Base-by-base conservation (phyloP, 441 rosid species). In the Daphne laureola region DNA sequence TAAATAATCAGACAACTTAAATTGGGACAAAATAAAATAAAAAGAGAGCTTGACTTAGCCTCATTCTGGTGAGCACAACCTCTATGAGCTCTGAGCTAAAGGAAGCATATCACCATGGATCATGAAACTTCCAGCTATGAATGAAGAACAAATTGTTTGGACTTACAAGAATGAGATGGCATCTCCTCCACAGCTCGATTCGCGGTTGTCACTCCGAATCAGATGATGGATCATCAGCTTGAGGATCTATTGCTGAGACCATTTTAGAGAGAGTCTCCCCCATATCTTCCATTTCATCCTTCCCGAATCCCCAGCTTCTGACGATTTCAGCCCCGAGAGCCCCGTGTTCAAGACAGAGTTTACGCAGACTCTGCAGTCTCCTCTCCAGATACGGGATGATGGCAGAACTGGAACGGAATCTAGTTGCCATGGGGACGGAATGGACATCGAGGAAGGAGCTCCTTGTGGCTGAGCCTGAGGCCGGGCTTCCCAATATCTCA, bases 301-400 rank as follows among this genome's bases (percentile, higher is more conserved):
- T 82, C 31, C 68, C 87, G 14, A 88, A 81, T n/a, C 95, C 96
- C 96, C 98, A 91, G 45, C 72, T 69, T 53, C 85, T 75, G 5
- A 88, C 72, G 26, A 84, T 21, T 70, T 84, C 86, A 12, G 78
- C 58, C 53, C 89, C 95, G 11, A 73, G 62, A 2, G 95, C 86
- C 56, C 93, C 94, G 54, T 66, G 69, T 41, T 71, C 70, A 13
- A 81, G 70, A 43, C 95, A 95, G 46, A 66, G 76, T 52, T 67
- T 78, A 36, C 71, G 78, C 43, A 88, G 71, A 72, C 78, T 71
- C 26, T 49, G 73, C 75, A 81, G 62, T 61, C 90, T 81, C 16
- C 65, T 73, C 66, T 82, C 83, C 63, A 88, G 54, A 67, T 49
- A 87, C 26, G 98, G 98, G 62, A 88, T 58, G 53, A 86, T 46